Percentiles rank a stretch among this genome's conserved stretches.
phyloP scores from a whole-genome alignment of 345 rosid species.

The Isatis tinctoria region DNA sequence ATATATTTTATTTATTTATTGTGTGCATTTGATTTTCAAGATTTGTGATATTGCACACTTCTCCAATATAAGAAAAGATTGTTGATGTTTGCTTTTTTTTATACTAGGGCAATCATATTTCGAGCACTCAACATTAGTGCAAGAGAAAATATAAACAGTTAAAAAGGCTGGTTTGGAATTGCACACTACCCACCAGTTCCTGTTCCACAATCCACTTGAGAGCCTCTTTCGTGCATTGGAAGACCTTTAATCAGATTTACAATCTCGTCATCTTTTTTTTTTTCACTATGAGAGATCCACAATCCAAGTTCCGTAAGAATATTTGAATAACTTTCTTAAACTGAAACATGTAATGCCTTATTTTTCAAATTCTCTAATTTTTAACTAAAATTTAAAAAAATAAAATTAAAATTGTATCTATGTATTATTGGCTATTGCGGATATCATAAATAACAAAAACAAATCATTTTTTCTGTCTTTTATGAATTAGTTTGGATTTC shows the following conservation, averaged over 20 bases:
- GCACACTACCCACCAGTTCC: slow-evolving; percentile 16
- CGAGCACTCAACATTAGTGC: slow-evolving; percentile 28
- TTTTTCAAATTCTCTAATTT: background rate
- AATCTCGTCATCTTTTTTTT: background rate
- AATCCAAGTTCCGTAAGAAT: background rate
- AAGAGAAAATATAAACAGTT: slow-evolving; percentile 18
- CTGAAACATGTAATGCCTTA: background rate
- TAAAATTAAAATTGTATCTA: background rate
- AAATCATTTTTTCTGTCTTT: background rate
- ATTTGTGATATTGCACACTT: background rate
- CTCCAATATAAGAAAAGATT: background rate
- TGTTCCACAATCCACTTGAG: slow-evolving; percentile 17
- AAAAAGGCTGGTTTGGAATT: slow-evolving; percentile 13
- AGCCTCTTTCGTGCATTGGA: slow-evolving; percentile 16
- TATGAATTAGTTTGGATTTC: background rate
- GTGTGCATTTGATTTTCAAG: background rate
- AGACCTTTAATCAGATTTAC: slow-evolving; percentile 16
- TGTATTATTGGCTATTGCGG: background rate
- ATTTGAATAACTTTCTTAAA: background rate
- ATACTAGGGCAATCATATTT: slow-evolving; percentile 20
- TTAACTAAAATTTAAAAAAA: background rate
- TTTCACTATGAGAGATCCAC: slow-evolving; percentile 22
- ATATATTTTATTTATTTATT: background rate
- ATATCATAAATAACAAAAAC: background rate
- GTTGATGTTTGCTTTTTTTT: background rate